Evolutionary conservation across 257 asterid genomes (phyloP), one percentile per base, ranked within the genome.

Genomic region (Eucommia ulmoides): DNA sequence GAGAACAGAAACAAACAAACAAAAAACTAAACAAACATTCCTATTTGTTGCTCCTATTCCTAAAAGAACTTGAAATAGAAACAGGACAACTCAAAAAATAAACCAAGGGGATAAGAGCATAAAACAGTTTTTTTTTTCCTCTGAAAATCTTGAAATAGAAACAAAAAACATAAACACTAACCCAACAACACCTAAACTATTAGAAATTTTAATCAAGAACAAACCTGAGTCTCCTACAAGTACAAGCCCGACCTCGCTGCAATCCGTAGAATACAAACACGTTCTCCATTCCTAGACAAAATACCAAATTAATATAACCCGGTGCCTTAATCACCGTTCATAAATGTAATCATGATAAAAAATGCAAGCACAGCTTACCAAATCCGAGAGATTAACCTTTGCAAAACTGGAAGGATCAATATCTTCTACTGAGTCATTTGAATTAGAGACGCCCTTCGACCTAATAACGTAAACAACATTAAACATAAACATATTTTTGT

Each of bases 171-270:
- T n/a, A n/a, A n/a, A n/a, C n/a, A n/a, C n/a, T n/a, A n/a, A n/a
- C n/a, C n/a, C n/a, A n/a, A n/a, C 38, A 29, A 12, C 12, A 29
- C 7, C 38, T 5, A 29, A 29, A 29, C 7, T 29, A 29, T 5
- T 29, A 29, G 12, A 5, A 29, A 29, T 12, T 29, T 29, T 18
- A 42, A 42, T 16, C 48, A 16, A 63, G 59, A 51, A 69, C 76
- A 49, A 71, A 84, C 97, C 97, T 63, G 94, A 64, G 55, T 72
- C 77, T 56, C 61, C 65, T 54, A 77, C 49, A 20, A 66, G 55
- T 49, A 88, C 95, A 24, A 84, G 84, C 67, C 89, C 94, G 70
- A 84, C 72, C 79, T 88, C 97, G 44, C 94, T 71, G 78, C 86
- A 82, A 62, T 84, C 97, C 1, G 88, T 88, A 52, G 85, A 76